These are phyloP conservation scores for Parmales sp. DNA, from an alignment of 108 stramenopile genomes.

Conservation along the genomic window DNA sequence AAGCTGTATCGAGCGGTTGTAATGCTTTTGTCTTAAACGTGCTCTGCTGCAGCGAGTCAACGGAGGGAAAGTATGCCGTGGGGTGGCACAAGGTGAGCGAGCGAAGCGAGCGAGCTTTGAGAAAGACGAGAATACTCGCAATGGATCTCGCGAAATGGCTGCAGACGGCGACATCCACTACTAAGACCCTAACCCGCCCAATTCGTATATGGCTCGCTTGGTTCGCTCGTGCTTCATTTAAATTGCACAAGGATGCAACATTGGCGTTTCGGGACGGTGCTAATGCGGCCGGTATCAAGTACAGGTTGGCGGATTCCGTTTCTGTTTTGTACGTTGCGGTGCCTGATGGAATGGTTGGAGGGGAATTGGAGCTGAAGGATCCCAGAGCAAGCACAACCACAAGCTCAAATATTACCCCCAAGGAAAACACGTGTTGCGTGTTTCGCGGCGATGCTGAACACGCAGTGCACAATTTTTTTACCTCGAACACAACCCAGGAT, in stretches of 20 bases:
- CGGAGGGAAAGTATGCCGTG: too few relatives aligned
- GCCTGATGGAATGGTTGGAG: not conserved
- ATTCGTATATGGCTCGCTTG: not conserved
- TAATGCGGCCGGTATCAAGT: not conserved
- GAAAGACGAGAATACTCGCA: too few relatives aligned
- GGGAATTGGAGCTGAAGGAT: not conserved
- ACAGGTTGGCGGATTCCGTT: not conserved
- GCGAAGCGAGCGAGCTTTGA: too few relatives aligned
- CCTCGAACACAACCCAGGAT: too few relatives aligned
- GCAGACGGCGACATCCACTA: too few relatives aligned
- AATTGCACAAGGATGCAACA: not conserved
- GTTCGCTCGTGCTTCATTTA: not conserved
- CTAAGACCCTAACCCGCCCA: too few relatives aligned
- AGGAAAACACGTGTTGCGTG: not conserved
- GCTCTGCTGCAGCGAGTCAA: not conserved
- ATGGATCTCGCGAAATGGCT: too few relatives aligned
- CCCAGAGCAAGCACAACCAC: not conserved
- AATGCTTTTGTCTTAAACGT: not conserved
- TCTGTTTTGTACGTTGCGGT: not conserved
- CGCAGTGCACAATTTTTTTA: not conserved
- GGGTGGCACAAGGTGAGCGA: too few relatives aligned
- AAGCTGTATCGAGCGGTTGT: not conserved
- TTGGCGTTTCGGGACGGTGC: not conserved
- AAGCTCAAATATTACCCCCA: not conserved
- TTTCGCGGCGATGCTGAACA: conserved; percentile 2